Evolutionary conservation across 148 eudicot species (phyloP), one percentile per base, ranked within the genome.

Genomic region (Vaccinium corymbosum): DNA sequence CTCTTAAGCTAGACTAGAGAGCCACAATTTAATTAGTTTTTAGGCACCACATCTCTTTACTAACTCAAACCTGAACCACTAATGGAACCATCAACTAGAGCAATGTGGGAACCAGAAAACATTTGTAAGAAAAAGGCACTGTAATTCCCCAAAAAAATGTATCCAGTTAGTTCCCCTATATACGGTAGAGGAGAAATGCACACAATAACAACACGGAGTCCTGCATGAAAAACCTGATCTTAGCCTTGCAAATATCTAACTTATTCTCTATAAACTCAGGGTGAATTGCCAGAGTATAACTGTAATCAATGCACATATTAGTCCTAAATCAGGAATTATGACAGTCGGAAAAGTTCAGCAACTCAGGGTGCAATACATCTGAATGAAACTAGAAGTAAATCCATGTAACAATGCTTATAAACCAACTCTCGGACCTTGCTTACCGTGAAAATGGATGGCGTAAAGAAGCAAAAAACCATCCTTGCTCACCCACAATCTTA

Each of bases 401-500:
- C 57, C 62, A 49, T 17, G 32, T n/a, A 9, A 66, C 73, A 79
- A 49, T 82, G 74, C 38, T 53, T 19, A 14, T 74, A 48, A 14
- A 48, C 51, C 78, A 83, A 29, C 29, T 29, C 49, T 56, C n/a
- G 1, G 29, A 1, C 46, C 1, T 7, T 46, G 89, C 98, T 91
- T 81, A 96, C 98, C 84, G 91, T 81, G 94, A 89, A 85, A 92
- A 83, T 80, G 91, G 92, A 83, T 96, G 97, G 82, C 85, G 38
- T 49, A 91, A 95, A 57, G 98, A 90, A 83, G 98, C 93, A 16
- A 80, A 77, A 84, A 93, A 94, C 98, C 98, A 94, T 86, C 99
- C 99, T 86, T 96, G 99, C 38, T 93, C 85, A 80, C 98, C 87
- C 79, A 90, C 97, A 84, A 94, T 94, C 90, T 92, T 94, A 77